phyloP scores from a whole-genome alignment of 805 yeast species.

The Ogataea trehalophila region DNA sequence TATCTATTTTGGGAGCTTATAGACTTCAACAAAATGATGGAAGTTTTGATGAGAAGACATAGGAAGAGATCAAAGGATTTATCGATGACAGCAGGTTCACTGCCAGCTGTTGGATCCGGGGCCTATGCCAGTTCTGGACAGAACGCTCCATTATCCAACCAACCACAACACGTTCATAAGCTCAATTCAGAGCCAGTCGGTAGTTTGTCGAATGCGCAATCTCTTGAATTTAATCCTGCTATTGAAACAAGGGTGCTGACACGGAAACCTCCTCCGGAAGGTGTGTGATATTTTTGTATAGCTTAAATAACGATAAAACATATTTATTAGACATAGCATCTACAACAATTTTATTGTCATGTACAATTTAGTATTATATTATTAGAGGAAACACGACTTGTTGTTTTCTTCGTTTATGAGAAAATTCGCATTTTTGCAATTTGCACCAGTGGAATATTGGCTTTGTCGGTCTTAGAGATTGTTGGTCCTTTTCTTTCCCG shows the following conservation, averaged over 20 bases:
- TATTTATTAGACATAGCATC: no score
- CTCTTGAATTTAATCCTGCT: no score
- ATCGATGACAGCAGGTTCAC: background rate
- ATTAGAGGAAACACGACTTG: no score
- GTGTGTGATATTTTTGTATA: background rate
- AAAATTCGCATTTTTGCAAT: no score
- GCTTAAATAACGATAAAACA: no score
- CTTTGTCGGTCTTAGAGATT: no score
- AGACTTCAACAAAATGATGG: constrained; percentile 49
- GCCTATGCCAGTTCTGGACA: background rate
- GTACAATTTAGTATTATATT: no score
- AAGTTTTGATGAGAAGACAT: constrained; percentile 43
- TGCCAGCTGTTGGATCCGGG: background rate
- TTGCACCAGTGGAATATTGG: no score
- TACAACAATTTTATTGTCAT: no score
- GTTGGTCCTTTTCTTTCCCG: no score
- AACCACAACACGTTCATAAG: background rate
- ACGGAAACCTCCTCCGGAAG: background rate
- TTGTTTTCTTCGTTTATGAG: no score
- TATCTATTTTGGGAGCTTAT: constrained; percentile 60
- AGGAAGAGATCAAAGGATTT: constrained; percentile 25
- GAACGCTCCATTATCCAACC: background rate
- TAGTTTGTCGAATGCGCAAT: no score
- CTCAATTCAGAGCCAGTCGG: background rate
- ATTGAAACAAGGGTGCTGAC: background rate